Conservation (phyloP, 2,329 filamentous ascomycete genomes). For the Hymenoscyphus repandus region DNA sequence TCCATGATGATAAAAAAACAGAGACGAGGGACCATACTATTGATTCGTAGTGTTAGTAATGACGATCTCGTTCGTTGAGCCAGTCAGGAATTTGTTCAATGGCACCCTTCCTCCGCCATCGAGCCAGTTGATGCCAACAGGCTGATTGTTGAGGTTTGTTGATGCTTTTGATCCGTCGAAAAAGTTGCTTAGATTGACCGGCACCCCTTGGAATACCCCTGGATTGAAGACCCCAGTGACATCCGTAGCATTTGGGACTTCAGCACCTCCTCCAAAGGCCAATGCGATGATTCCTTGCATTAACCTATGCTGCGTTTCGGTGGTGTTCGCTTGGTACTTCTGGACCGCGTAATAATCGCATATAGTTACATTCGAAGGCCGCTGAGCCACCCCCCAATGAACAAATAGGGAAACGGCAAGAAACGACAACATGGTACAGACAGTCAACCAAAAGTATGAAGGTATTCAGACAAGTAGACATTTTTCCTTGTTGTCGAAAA, state of each 20-base stretch:
- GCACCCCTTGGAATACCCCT: constrained; percentile 20
- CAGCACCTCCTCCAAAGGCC: constrained; percentile 27
- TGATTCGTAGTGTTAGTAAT: constrained; percentile 28
- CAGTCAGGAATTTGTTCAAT: constrained; percentile 24
- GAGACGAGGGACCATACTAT: constrained; percentile 19
- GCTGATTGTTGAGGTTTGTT: constrained; percentile 28
- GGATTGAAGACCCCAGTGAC: constrained; percentile 30
- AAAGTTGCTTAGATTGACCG: constrained; percentile 27
- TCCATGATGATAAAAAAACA: background rate
- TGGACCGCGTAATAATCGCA: constrained; percentile 31
- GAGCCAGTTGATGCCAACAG: constrained; percentile 28
- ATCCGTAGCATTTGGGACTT: constrained; percentile 13
- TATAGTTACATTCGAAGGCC: constrained; percentile 28
- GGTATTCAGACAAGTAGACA: too few species aligned
- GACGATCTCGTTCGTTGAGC: constrained; percentile 17
- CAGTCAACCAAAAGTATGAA: too few species aligned
- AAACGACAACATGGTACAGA: too few species aligned
- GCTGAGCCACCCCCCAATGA: too few species aligned
- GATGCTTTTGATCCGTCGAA: constrained; percentile 31
- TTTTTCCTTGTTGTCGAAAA: too few species aligned
- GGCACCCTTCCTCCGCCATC: constrained; percentile 29
- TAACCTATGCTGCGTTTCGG: constrained; percentile 25
- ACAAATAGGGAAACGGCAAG: too few species aligned
- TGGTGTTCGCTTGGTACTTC: constrained; percentile 24
- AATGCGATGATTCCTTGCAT: constrained; percentile 30